A percentile compares a stretch with the other conserved stretches of the same genome.
These are phyloP conservation scores for Trichophyton rubrum DNA, from an alignment of 2,329 filamentous ascomycete genomes.

Conservation along the genomic window DNA sequence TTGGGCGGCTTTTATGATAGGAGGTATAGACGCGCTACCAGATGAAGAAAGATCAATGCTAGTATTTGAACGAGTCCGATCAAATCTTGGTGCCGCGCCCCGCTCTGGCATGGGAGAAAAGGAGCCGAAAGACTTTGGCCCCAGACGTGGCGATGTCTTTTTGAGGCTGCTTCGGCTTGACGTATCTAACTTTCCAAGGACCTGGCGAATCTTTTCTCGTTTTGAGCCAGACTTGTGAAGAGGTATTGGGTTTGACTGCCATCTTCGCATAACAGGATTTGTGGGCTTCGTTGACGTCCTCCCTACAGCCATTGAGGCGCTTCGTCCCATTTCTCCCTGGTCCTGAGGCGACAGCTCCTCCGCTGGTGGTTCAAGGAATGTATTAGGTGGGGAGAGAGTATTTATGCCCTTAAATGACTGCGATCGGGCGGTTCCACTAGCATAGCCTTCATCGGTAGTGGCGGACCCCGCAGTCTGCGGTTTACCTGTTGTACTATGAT, in stretches of 20 bases:
- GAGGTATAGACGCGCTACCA: constrained; percentile 21
- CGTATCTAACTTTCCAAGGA: constrained; percentile 8
- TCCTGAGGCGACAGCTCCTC: neutral
- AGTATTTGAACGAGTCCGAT: constrained; percentile 14
- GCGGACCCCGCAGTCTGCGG: constrained; percentile 3
- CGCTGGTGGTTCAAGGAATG: neutral
- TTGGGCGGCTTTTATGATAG: constrained; percentile 28
- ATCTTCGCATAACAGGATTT: neutral
- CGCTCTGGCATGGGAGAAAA: constrained; percentile 4
- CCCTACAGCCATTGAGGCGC: neutral
- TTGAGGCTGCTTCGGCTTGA: constrained; percentile 4
- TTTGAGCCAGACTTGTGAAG: constrained; percentile 3
- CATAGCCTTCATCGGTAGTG: constrained; percentile 20
- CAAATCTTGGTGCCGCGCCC: neutral
- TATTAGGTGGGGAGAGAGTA: neutral
- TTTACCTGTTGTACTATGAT: too few species aligned
- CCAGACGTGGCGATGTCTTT: neutral
- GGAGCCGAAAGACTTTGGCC: neutral
- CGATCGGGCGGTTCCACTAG: constrained; percentile 13
- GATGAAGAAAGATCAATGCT: constrained; percentile 26
- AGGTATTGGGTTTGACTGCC: neutral
- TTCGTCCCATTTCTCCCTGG: neutral
- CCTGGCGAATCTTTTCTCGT: constrained; percentile 6
- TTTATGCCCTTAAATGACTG: neutral
- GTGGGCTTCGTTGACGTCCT: neutral